Evolutionary conservation across 805 yeast genomes (phyloP).

Genomic region (Wickerhamiella azyma): DNA sequence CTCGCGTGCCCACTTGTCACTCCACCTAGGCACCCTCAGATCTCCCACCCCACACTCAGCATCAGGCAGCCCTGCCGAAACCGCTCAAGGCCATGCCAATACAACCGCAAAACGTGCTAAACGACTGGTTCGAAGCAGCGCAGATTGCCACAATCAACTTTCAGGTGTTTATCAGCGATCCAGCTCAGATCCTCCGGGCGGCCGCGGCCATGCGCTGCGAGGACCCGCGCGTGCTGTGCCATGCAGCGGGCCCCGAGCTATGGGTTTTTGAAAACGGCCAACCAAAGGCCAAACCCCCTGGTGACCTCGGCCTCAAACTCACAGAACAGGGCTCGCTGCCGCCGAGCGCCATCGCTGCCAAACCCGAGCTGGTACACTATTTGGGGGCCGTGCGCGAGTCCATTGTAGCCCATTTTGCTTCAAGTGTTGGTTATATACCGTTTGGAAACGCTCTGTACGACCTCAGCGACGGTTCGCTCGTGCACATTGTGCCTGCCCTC

Average conservation of each 20-base stretch:
- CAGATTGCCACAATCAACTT: conserved; percentile 12
- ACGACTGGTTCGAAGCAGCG: conserved; percentile 16
- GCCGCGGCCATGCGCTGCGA: conserved; percentile 17
- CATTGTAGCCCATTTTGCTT: conserved; percentile 12
- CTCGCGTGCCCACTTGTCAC: too few relatives aligned
- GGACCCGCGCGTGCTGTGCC: conserved; percentile 6
- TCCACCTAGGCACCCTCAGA: not conserved
- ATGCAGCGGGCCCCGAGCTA: conserved; percentile 15
- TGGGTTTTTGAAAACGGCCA: conserved; percentile 15
- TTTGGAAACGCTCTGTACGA: conserved; percentile 10
- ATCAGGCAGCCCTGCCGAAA: not conserved
- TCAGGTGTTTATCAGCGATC: conserved; percentile 5
- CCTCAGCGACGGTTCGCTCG: conserved; percentile 13
- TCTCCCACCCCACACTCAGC: not conserved
- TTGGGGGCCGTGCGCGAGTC: conserved; percentile 15
- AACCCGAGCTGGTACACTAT: conserved; percentile 11
- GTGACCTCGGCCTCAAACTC: conserved; percentile 13
- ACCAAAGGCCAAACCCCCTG: not conserved
- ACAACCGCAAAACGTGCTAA: conserved; percentile 10
- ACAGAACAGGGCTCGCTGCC: conserved; percentile 10
- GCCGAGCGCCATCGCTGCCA: conserved; percentile 7
- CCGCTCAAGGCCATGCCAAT: not conserved
- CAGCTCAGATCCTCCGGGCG: conserved; percentile 4
- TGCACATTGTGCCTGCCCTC: conserved; percentile 13
- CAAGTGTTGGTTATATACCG: not conserved